These are phyloP conservation scores for Silene conica DNA, from an alignment of 148 eudicot genomes.

Conservation along the genomic window DNA sequence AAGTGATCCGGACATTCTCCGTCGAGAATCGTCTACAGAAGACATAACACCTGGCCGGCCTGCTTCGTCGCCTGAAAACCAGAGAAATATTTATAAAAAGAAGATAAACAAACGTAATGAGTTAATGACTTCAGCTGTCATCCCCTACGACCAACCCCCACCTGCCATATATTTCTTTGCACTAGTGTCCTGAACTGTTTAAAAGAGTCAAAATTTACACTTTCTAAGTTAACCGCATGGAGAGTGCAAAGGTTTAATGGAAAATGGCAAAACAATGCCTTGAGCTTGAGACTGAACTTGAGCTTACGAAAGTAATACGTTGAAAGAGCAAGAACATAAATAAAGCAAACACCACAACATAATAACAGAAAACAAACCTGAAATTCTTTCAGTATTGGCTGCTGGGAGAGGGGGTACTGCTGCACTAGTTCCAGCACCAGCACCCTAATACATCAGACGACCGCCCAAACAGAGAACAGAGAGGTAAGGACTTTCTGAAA, in stretches of 20 bases:
- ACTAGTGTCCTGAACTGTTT: too few relatives aligned
- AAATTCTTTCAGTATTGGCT: constrained; percentile 51
- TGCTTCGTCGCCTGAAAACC: constrained; percentile 56
- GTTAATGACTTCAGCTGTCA: neutral
- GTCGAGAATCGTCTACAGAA: constrained; percentile 50
- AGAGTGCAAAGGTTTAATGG: neutral
- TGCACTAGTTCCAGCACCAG: constrained; percentile 67
- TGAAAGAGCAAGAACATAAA: neutral
- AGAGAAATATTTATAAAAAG: neutral
- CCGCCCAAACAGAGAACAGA: neutral
- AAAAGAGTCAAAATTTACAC: neutral
- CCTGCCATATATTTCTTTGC: too few relatives aligned
- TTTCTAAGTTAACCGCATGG: neutral
- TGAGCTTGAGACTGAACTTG: neutral
- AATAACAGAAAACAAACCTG: constrained; percentile 35
- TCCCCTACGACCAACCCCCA: too few relatives aligned
- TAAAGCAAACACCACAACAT: neutral
- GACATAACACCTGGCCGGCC: constrained; percentile 46
- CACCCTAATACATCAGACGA: constrained; percentile 40
- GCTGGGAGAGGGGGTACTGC: constrained; percentile 61
- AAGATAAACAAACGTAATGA: neutral
- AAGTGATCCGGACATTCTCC: constrained; percentile 52
- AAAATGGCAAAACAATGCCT: neutral
- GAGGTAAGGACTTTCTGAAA: neutral
- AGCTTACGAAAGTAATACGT: neutral